A percentile compares a stretch with the other conserved stretches of the same genome.
Conservation (phyloP, 805 yeast genomes). For the Saccharomycopsis vini region DNA sequence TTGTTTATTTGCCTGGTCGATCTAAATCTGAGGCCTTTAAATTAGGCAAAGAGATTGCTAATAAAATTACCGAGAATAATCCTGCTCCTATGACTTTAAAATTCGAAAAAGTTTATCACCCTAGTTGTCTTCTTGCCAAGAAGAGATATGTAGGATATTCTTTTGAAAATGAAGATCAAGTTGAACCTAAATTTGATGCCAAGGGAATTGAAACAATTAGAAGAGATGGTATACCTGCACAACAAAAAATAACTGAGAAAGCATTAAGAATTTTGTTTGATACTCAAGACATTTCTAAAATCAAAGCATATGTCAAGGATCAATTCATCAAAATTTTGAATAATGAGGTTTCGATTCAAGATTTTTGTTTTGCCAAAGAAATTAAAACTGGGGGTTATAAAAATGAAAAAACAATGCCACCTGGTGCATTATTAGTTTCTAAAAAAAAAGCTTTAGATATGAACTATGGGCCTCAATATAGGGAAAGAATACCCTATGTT, state of each 20-base stretch:
- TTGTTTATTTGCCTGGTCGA: slow-evolving; percentile 83
- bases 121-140: slow-evolving; percentile 73
- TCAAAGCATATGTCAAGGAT: slow-evolving; percentile 52
- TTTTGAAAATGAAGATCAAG: slow-evolving; percentile 51
- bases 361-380: slow-evolving; percentile 87
- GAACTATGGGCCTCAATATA: slow-evolving; percentile 75
- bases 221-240: slow-evolving; percentile 92
- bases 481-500: slow-evolving; percentile 81
- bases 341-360: slow-evolving; percentile 63
- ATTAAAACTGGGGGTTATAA: slow-evolving; percentile 81
- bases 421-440: slow-evolving; percentile 82
- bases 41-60: slow-evolving; percentile 65
- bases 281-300: slow-evolving; percentile 57
- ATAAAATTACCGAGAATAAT: slow-evolving; percentile 48
- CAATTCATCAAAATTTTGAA: slow-evolving; percentile 60
- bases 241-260: slow-evolving; percentile 70
- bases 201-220: slow-evolving; percentile 94
- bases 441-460: slow-evolving; percentile 50
- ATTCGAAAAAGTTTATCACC: slow-evolving; percentile 89
- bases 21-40: slow-evolving; percentile 67
- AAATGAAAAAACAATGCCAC: slow-evolving; percentile 65
- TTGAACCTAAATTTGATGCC: slow-evolving; percentile 72
- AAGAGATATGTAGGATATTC: slow-evolving; percentile 87
- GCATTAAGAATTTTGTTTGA: slow-evolving; percentile 62
- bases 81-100: slow-evolving; percentile 80